Evolutionary conservation across 1,139 yeast genomes (phyloP), one percentile per base, ranked within the genome.

Genomic region (Citeromyces hawaiiensis): DNA sequence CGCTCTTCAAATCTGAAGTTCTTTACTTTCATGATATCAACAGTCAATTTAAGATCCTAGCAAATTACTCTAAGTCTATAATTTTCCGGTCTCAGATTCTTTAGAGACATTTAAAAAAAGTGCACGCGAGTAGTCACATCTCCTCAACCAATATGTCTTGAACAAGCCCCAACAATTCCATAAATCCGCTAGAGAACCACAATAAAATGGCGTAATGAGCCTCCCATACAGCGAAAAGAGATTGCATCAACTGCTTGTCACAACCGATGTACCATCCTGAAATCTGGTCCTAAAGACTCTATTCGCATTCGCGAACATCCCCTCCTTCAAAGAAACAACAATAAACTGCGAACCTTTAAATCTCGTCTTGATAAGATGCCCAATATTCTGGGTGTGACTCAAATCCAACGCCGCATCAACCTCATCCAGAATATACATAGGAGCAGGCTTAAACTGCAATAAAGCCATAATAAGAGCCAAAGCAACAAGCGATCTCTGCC

Each of bases 361-460:
- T 49, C 96, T 67, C 0, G 96, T 88, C 61, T 88, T 91, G 58
- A 93, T 91, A 54, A 93, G 67, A 54, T 87, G 96, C 4, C 99
- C 99, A 52, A 93, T 91, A 53, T 91, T 91, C 58, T 93, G 97
- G 1, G 99, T 93, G 57, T 93, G 99, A 41, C 94, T 85, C 47
- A 88, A 70, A 65, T 93, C 99, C 47, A 93, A 70, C 1, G 99
- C 99, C 1, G 99, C 98, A 61, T 91, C 98, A 32, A 91, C 96
- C 60, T 91, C 98, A 60, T 91, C 98, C 43, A 91, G 66, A 50
- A 91, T 88, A 56, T 91, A 91, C 95, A 91, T 85, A 9, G 98
- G 98, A 0, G 98, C 97, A 2, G 98, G 98, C 56, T 87, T 86
- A 65, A 85, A 88, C 57, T 88, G 95, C 42, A 91, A 65, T 44